Conservation (phyloP, 164 flowering plant genomes). For the Vitis riparia region DNA sequence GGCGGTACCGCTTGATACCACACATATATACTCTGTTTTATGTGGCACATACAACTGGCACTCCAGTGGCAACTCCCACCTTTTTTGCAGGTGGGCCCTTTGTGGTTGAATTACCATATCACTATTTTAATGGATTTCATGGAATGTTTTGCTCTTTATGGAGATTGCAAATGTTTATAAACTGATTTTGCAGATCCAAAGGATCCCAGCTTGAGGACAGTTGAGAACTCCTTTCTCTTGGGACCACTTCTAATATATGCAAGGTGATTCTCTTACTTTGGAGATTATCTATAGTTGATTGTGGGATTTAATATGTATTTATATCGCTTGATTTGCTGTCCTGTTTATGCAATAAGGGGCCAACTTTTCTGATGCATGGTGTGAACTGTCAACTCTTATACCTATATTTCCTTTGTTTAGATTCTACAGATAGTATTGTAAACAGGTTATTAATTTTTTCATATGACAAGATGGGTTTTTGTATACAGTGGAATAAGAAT, state of each 20-base stretch:
- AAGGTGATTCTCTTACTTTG: constrained; percentile 46
- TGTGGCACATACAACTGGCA: constrained; percentile 76
- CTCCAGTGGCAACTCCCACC: constrained; percentile 77
- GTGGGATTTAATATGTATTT: too few relatives aligned
- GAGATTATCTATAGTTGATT: background rate
- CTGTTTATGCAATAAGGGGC: too few relatives aligned
- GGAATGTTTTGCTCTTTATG: background rate
- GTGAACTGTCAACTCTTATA: too few relatives aligned
- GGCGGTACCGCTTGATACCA: constrained; percentile 85
- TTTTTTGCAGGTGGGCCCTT: constrained; percentile 77
- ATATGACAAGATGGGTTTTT: too few relatives aligned
- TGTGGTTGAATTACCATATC: background rate
- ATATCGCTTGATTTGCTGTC: too few relatives aligned
- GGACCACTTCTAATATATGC: constrained; percentile 79
- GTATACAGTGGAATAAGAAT: too few relatives aligned
- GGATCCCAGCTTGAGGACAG: constrained; percentile 65
- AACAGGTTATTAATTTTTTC: too few relatives aligned
- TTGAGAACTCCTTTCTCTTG: constrained; percentile 79
- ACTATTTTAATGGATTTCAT: background rate
- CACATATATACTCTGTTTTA: constrained; percentile 86
- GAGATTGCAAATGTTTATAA: background rate
- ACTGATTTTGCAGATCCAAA: constrained; percentile 63
- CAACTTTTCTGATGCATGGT: too few relatives aligned
- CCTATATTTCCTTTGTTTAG: too few relatives aligned
- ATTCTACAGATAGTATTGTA: too few relatives aligned